phyloP scores from a whole-genome alignment of 2,329 filamentous ascomycete genomes.

The Trichophyton mentagrophytes region DNA sequence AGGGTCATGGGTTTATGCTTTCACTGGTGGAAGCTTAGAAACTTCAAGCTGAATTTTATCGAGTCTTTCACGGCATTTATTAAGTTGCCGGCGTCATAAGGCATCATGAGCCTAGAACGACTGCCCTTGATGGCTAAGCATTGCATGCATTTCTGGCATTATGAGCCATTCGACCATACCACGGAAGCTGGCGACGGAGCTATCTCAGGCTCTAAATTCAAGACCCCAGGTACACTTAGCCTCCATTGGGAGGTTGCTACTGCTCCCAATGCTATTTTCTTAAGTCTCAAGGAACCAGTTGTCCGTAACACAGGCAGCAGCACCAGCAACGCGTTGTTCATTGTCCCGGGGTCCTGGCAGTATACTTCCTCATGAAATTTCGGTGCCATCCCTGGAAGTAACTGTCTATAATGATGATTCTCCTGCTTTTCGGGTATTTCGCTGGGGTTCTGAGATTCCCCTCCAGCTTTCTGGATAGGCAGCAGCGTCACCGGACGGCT shows the following conservation, averaged over 20 bases:
- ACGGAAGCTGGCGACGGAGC: not conserved
- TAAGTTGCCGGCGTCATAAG: not conserved
- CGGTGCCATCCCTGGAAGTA: not conserved
- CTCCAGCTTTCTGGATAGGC: not conserved
- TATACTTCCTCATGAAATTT: not conserved
- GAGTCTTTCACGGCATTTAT: not conserved
- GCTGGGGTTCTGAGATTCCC: not conserved
- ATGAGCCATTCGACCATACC: not conserved
- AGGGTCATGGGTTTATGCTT: not conserved
- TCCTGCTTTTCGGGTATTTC: not conserved
- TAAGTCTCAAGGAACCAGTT: not conserved
- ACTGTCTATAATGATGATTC: not conserved
- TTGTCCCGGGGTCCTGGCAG: not conserved
- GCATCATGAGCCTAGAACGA: not conserved
- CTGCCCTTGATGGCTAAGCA: not conserved
- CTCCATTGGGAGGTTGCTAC: not conserved
- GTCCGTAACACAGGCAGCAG: not conserved
- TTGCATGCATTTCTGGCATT: not conserved
- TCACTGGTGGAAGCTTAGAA: not conserved
- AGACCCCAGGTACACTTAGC: not conserved
- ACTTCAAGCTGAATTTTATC: not conserved
- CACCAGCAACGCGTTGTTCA: not conserved
- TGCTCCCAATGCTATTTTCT: not conserved
- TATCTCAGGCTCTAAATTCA: not conserved
- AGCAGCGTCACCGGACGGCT: not conserved